Evolutionary conservation across 2,329 filamentous ascomycete species (phyloP), one percentile per base, ranked within the genome.

Genomic region (Fusarium camptoceras): DNA sequence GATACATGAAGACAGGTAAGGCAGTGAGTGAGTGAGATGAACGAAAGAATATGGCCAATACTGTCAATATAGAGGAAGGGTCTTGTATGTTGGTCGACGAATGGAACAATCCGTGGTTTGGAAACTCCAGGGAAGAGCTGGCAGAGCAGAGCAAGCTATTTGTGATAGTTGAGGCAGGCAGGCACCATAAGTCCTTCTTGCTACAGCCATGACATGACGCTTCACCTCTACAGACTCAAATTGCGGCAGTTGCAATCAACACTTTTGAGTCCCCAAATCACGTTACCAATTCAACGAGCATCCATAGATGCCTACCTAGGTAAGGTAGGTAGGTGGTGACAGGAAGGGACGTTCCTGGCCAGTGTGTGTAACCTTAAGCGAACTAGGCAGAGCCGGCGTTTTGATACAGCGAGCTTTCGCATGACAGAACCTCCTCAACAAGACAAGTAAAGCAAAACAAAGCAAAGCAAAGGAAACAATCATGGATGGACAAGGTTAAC

Each of bases 401-500:
- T 50, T 48, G 55, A 46, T 25, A 37, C 16, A 44, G 47, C 47
- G 43, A 51, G 48, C 48, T 65, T 66, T 62, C 46, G 63, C 64
- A 67, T 57, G 46, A 48, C 37, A 42, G 49, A 25, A 9, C 42
- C 39, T n/a, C 31, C n/a, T n/a, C n/a, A n/a, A n/a, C n/a, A n/a
- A n/a, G n/a, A n/a, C n/a, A 55, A 55, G 50, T n/a, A 48, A 58
- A 37, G 34, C 34, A 37, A n/a, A 37, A 18, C 28, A 30, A 11
- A 27, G 27, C 27, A 27, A 27, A 27, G 27, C 31, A 37, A 37
- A 37, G 18, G 30, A 49, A 57, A 57, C 20, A 41, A 54, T 22
- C 41, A 55, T 49, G 39, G 50, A 51, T 49, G 39, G 50, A 51
- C 31, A 65, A 56, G 44, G 56, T 55, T 54, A 50, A 83, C 83